Evolutionary conservation across 192 early-diverging fungal genomes (phyloP).

Genomic region (Coemansia sp.): DNA sequence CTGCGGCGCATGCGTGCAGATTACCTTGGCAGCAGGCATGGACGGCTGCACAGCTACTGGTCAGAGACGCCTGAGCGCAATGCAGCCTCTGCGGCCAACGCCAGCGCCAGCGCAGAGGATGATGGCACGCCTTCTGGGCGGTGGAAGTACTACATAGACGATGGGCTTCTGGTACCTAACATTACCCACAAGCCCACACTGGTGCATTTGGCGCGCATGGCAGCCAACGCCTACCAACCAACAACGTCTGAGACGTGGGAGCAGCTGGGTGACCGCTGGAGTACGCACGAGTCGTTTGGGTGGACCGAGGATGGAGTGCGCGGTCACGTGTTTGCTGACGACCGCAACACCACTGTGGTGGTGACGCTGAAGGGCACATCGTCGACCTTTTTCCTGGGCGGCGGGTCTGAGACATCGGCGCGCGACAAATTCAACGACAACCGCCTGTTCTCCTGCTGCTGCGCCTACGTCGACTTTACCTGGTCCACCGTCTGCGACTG

Average conservation of each 20-base stretch:
- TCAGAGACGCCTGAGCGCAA: constrained; percentile 13
- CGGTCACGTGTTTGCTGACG: constrained; percentile 83
- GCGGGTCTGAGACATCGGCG: constrained; percentile 65
- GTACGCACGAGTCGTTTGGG: constrained; percentile 65
- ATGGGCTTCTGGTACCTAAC: constrained; percentile 63
- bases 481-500: constrained; percentile 90
- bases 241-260: constrained; percentile 64
- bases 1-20: constrained; percentile 21
- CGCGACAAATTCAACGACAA: constrained; percentile 88
- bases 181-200: constrained; percentile 70
- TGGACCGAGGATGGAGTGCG: constrained; percentile 73
- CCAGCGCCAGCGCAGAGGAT: too few species aligned
- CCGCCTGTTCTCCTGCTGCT: constrained; percentile 94
- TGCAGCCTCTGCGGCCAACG: too few species aligned
- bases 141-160: constrained; percentile 50
- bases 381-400: constrained; percentile 61
- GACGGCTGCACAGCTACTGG: constrained; percentile 42
- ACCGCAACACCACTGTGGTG: constrained; percentile 63
- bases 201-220: constrained; percentile 73
- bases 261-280: constrained; percentile 64
- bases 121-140: constrained; percentile 15
- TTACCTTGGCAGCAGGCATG: constrained; percentile 40
- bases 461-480: constrained; percentile 73
- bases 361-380: constrained; percentile 88
- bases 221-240: constrained; percentile 79